phyloP scores from a whole-genome alignment of 2,329 filamentous ascomycete genomes.

The Ascochyta fabae region DNA sequence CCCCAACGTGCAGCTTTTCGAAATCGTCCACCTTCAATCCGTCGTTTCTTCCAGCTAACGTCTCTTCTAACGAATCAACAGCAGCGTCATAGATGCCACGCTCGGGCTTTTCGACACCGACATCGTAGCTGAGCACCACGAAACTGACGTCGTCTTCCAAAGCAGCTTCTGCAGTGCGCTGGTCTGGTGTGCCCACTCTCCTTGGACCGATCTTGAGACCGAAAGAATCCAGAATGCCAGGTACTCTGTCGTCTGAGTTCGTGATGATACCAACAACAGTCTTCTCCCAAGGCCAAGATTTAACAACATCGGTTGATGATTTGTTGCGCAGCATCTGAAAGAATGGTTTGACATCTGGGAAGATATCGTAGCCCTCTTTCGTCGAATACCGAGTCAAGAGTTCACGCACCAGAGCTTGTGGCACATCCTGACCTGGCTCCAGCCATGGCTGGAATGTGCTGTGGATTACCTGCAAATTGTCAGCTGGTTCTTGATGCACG shows the following conservation, averaged over 20 bases:
- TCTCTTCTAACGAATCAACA: constrained; percentile 50
- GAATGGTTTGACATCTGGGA: constrained; percentile 55
- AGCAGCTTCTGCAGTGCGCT: constrained; percentile 30
- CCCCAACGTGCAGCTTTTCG: constrained; percentile 61
- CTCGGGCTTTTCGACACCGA: constrained; percentile 66
- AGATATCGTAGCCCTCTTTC: constrained; percentile 59
- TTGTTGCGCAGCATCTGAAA: constrained; percentile 51
- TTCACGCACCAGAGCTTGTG: constrained; percentile 54
- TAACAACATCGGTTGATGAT: neutral
- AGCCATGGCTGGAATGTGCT: constrained; percentile 52
- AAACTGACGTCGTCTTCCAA: constrained; percentile 58
- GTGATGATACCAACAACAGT: constrained; percentile 65
- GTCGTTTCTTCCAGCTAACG: constrained; percentile 32
- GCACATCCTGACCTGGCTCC: constrained; percentile 46
- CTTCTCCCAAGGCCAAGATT: constrained; percentile 46
- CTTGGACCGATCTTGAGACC: constrained; percentile 55
- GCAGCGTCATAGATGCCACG: constrained; percentile 63
- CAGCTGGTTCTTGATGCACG: neutral
- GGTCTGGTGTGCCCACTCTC: constrained; percentile 18
- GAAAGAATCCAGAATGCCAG: constrained; percentile 60
- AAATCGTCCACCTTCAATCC: constrained; percentile 24
- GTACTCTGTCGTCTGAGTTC: constrained; percentile 69
- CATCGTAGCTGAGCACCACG: constrained; percentile 68
- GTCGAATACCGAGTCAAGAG: constrained; percentile 63
- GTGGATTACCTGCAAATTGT: constrained; percentile 56